Evolutionary conservation across 257 asterid species (phyloP), one percentile per base, ranked within the genome.

Genomic region (Solanum chiquidenum): DNA sequence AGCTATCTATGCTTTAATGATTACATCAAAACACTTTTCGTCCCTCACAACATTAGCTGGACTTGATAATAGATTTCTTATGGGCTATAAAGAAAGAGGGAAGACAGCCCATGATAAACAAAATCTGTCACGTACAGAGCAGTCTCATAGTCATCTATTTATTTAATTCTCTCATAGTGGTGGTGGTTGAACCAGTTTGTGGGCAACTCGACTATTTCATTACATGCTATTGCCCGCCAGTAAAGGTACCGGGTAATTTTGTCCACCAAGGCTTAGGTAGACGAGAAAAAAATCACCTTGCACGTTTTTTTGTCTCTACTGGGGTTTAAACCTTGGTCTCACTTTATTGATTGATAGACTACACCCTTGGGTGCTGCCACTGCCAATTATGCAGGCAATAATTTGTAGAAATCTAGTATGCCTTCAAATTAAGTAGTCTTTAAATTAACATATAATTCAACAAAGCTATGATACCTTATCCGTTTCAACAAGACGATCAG

Each of bases 381-480:
- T 46, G 68, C 85, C 64, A 25, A 49, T 27, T 69, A 38, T 34
- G 21, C 25, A 68, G 20, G 44, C 23, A 66, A 46, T 20, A 40
- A 38, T 85, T 68, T 3, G 49, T 76, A 29, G 27, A 73, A 34
- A 16, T 72, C 35, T 73, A 23, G 62, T 34, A n/a, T 33, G 21
- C 68, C 12, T 64, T 73, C 42, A 69, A 33, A 40, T 34, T 52
- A 27, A 52, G 44, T 69, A 9, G 42, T 33, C 25, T 52, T 49
- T n/a, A 71, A 60, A 29, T 82, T 20, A 80, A 46, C 69, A 82
- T 49, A 52, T 38, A 82, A 82, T 82, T 82, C 86, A 82, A 37
- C 69, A 49, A 80, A 10, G 27, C 42, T 46, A 31, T 27, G 77
- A 89, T 92, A 96, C 99, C 99, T 94, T 95, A 84, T 94, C 98